These are phyloP conservation scores for Podaxis carcinomalis DNA, from an alignment of 768 basidiomycete species.

Conservation along the genomic window DNA sequence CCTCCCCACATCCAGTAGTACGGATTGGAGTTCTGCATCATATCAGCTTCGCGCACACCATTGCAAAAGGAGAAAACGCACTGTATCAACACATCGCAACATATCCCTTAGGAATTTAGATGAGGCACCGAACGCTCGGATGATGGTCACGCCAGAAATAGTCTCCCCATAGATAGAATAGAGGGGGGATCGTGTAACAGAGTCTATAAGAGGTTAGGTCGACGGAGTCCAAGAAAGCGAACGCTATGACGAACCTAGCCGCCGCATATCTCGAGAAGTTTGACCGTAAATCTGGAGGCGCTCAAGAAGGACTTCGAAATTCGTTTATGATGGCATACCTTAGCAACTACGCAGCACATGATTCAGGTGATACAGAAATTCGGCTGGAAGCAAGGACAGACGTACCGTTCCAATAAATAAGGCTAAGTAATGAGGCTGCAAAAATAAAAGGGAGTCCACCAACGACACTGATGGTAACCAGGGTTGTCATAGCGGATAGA, in stretches of 20 bases:
- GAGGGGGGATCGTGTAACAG: conserved; percentile 43
- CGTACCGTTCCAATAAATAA: conserved; percentile 71
- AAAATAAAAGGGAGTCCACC: conserved; percentile 76
- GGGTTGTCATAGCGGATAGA: conserved; percentile 66
- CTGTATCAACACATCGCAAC: conserved; percentile 78
- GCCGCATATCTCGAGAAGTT: conserved; percentile 82
- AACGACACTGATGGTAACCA: conserved; percentile 70
- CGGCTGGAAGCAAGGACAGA: not conserved
- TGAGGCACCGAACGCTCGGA: conserved; percentile 85
- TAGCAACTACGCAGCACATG: conserved; percentile 25
- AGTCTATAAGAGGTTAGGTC: conserved; percentile 26
- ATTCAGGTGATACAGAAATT: not conserved
- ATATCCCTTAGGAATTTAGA: conserved; percentile 85
- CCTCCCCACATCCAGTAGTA: conserved; percentile 93
- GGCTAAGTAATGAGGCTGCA: conserved; percentile 49
- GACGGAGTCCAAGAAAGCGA: not conserved
- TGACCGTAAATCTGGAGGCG: conserved; percentile 43
- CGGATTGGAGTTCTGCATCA: conserved; percentile 51
- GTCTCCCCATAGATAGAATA: conserved; percentile 44
- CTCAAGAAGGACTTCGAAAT: conserved; percentile 6
- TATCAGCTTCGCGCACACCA: not conserved
- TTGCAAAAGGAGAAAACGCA: conserved; percentile 27
- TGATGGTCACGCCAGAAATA: conserved; percentile 37
- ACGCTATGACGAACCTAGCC: conserved; percentile 47
- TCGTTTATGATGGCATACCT: conserved; percentile 20